Evolutionary conservation across 208 protist genomes (phyloP).

Genomic region (Acanthamoeba healyi): DNA sequence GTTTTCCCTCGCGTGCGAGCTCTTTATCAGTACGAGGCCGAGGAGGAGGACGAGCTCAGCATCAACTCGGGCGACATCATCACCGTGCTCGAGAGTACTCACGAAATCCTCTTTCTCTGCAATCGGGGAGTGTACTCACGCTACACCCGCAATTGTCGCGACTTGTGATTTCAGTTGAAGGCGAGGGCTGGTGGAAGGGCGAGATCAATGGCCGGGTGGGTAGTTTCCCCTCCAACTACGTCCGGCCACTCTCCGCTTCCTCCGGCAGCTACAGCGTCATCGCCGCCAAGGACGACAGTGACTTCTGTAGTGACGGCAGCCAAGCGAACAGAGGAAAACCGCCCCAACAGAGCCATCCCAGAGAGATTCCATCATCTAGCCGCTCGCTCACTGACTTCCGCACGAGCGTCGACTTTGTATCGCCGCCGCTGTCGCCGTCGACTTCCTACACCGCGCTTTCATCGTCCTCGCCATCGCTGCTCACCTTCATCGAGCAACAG

Average conservation of each 20-base stretch:
- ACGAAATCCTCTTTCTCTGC: too few relatives aligned
- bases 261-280: background rate
- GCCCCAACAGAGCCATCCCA: background rate
- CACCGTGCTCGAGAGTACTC: background rate
- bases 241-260: background rate
- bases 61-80: constrained; percentile 55
- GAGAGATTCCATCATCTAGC: background rate
- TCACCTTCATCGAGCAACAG: constrained; percentile 7
- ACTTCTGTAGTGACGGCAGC: background rate
- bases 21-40: background rate
- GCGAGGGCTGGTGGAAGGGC: constrained; percentile 35
- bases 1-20: background rate
- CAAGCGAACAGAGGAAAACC: background rate
- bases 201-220: constrained; percentile 11
- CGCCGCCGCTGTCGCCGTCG: background rate
- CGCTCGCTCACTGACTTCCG: background rate
- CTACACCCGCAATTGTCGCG: too few relatives aligned
- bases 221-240: constrained; percentile 27
- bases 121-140: background rate
- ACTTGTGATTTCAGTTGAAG: background rate
- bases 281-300: background rate
- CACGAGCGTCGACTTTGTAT: background rate
- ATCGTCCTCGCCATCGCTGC: background rate
- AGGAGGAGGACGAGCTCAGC: constrained; percentile 44
- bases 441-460: background rate